These are phyloP conservation scores for Globisporangium camurandrum DNA, from an alignment of 352 stramenopile genomes.

Conservation along the genomic window DNA sequence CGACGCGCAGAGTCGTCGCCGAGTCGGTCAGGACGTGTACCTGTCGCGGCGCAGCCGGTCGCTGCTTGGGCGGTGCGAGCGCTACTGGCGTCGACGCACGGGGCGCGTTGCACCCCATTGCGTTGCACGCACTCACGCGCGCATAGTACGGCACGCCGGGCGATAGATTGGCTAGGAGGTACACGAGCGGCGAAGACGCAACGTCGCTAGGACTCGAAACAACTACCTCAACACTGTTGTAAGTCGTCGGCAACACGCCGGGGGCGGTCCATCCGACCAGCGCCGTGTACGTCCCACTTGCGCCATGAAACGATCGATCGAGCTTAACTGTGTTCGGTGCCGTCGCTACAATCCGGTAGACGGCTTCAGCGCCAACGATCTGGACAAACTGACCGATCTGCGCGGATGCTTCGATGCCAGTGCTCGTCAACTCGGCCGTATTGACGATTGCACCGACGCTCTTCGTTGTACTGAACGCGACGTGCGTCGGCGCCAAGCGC, in stretches of 20 bases:
- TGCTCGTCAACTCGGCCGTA: conserved; percentile 24
- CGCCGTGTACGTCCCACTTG: conserved; percentile 26
- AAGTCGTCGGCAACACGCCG: conserved; percentile 40
- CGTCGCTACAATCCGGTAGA: conserved; percentile 43
- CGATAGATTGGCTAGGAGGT: conserved; percentile 52
- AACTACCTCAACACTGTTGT: conserved; percentile 42
- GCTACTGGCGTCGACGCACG: conserved; percentile 63
- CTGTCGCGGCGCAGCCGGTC: conserved; percentile 72
- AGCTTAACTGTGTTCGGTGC: conserved; percentile 47
- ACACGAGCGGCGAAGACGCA: conserved; percentile 19
- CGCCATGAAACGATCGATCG: conserved; percentile 28
- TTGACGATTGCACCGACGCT: conserved; percentile 24
- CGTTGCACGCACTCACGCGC: conserved; percentile 87
- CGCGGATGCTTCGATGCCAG: conserved; percentile 27
- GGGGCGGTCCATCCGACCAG: conserved; percentile 61
- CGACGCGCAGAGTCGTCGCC: conserved; percentile 70
- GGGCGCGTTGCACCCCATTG: conserved; percentile 83
- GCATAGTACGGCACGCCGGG: conserved; percentile 80
- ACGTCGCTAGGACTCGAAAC: conserved; percentile 5
- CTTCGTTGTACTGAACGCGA: conserved; percentile 32
- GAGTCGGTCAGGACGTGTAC: conserved; percentile 70
- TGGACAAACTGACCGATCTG: conserved; percentile 47
- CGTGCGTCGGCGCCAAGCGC: conserved; percentile 30
- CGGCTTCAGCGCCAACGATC: conserved; percentile 23
- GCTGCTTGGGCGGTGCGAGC: conserved; percentile 78